Evolutionary conservation across 73 alveolate genomes (phyloP).

Genomic region (Durusdinium trenchii): DNA sequence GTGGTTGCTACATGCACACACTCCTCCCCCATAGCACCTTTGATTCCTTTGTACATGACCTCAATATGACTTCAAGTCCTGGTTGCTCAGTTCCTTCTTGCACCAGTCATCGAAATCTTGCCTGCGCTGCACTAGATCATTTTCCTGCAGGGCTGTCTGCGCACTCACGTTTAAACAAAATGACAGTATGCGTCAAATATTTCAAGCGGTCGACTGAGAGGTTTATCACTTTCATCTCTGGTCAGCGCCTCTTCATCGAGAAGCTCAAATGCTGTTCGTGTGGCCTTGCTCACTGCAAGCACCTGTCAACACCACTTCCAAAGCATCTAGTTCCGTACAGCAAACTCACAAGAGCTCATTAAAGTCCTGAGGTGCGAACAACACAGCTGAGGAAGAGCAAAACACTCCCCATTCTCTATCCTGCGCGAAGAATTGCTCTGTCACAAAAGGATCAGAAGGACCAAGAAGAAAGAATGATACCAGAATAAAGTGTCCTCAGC

Average conservation of each 20-base stretch:
- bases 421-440: background rate
- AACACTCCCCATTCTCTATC: slow-evolving; percentile 42
- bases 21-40: too few relatives aligned
- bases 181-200: too few relatives aligned
- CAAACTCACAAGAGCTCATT: background rate
- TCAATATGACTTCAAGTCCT: too few relatives aligned
- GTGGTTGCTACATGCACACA: background rate
- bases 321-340: background rate
- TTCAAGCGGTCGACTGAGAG: too few relatives aligned
- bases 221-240: too few relatives aligned
- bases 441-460: background rate
- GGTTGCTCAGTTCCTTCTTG: slow-evolving; percentile 32
- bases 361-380: slow-evolving; percentile 1
- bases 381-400: slow-evolving; percentile 37
- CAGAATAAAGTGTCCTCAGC: slow-evolving; percentile 10
- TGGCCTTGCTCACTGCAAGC: slow-evolving; percentile 16
- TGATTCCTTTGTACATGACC: too few relatives aligned
- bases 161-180: too few relatives aligned
- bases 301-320: background rate
- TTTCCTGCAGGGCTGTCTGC: slow-evolving; percentile 19
- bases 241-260: slow-evolving; percentile 40
- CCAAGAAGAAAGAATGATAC: background rate
- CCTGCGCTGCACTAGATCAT: slow-evolving; percentile 42
- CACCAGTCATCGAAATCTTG: slow-evolving; percentile 76
- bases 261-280: slow-evolving; percentile 34